Conservation (phyloP, 768 basidiomycete genomes). For the Russula sp. region DNA sequence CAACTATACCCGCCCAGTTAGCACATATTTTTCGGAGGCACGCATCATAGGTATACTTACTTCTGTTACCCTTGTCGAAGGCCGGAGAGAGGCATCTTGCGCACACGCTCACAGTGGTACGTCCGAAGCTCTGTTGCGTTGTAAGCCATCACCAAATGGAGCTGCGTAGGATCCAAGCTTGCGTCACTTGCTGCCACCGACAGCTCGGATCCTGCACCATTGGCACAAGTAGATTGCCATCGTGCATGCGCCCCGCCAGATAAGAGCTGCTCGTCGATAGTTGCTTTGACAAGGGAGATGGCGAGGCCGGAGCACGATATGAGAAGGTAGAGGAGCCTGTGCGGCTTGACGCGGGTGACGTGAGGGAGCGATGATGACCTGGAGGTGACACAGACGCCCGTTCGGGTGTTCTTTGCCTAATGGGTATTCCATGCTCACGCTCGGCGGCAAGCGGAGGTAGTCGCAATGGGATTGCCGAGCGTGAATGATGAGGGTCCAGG, state of each 20-base stretch:
- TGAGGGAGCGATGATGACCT: conserved; percentile 24
- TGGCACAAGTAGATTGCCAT: conserved; percentile 32
- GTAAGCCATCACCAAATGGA: conserved; percentile 73
- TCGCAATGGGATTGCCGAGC: conserved; percentile 69
- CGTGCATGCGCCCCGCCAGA: conserved; percentile 31
- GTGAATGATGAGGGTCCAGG: conserved; percentile 73
- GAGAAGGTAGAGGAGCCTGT: conserved; percentile 39
- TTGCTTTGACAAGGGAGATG: conserved; percentile 62
- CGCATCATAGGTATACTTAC: conserved; percentile 40
- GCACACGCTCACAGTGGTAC: conserved; percentile 94
- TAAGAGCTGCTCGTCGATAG: conserved; percentile 41
- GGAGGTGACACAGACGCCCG: conserved; percentile 15
- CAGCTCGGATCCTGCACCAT: conserved; percentile 30
- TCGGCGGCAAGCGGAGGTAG: conserved; percentile 35
- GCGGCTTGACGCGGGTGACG: conserved; percentile 27
- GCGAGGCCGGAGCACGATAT: conserved; percentile 53
- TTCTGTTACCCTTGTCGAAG: conserved; percentile 65
- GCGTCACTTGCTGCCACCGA: conserved; percentile 11
- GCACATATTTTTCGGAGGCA: conserved; percentile 2
- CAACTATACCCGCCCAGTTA: conserved; percentile 32
- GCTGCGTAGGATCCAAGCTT: conserved; percentile 40
- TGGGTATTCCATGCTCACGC: conserved; percentile 6
- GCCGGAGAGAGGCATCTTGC: conserved; percentile 88
- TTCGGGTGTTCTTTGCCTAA: conserved; percentile 20
- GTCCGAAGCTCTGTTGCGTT: conserved; percentile 66